These are phyloP conservation scores for Xylaria sp. DNA, from an alignment of 2,329 filamentous ascomycete genomes.

Conservation along the genomic window DNA sequence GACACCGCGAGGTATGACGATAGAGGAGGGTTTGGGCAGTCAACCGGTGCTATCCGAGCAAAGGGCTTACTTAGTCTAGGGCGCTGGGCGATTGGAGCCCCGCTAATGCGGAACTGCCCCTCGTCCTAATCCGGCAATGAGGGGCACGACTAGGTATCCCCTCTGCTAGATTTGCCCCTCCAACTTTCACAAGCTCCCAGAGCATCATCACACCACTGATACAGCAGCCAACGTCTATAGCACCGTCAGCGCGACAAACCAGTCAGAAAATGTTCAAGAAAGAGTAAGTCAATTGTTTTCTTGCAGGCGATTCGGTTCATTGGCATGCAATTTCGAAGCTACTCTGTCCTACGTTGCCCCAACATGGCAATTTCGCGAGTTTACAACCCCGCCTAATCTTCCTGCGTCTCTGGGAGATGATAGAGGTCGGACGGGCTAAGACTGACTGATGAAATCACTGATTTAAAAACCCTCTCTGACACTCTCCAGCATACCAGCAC, in stretches of 20 bases:
- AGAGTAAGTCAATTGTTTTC: constrained; percentile 64
- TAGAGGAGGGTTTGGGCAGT: neutral
- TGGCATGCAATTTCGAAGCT: neutral
- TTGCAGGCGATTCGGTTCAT: neutral
- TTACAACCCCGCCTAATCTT: constrained; percentile 14
- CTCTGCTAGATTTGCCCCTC: constrained; percentile 38
- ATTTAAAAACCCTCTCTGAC: neutral
- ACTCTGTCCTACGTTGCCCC: neutral
- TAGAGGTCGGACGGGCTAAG: neutral
- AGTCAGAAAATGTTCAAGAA: constrained; percentile 85
- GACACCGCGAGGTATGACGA: too few species aligned
- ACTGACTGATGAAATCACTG: neutral
- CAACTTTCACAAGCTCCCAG: constrained; percentile 42
- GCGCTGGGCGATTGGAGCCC: too few species aligned
- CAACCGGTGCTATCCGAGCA: neutral
- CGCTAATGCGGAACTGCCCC: constrained; percentile 18
- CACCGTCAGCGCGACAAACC: constrained; percentile 8
- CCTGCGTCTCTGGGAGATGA: too few species aligned
- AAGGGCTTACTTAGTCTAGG: too few species aligned
- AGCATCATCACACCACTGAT: constrained; percentile 16
- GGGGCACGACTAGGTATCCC: constrained; percentile 28
- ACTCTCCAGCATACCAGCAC: constrained; percentile 67
- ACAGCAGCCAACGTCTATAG: constrained; percentile 15
- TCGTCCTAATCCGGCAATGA: constrained; percentile 24
- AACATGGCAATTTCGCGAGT: neutral